These are phyloP conservation scores for Prunus fruticosa DNA, from an alignment of 306 rosid species.

Conservation along the genomic window DNA sequence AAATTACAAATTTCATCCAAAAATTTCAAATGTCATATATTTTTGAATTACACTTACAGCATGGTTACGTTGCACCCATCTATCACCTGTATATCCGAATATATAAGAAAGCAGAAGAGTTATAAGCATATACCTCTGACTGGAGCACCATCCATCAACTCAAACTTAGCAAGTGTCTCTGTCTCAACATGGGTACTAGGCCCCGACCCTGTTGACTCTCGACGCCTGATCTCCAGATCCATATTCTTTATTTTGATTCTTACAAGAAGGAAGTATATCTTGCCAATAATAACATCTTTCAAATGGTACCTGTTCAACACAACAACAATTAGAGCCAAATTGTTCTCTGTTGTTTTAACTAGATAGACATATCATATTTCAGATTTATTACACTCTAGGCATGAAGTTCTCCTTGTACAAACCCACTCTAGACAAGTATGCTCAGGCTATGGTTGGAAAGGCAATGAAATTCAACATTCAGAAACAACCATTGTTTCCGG, in stretches of 20 bases:
- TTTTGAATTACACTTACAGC: not conserved
- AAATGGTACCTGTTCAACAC: constrained; percentile 74
- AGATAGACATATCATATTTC: not conserved
- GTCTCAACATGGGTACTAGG: constrained; percentile 97
- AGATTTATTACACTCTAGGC: not conserved
- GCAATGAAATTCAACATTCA: not conserved
- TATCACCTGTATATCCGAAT: not conserved
- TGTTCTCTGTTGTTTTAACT: not conserved
- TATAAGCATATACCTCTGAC: constrained; percentile 71
- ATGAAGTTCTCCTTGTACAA: not conserved
- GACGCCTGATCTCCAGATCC: constrained; percentile 96
- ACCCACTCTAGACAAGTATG: not conserved
- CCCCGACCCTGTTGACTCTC: constrained; percentile 99
- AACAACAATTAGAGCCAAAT: constrained; percentile 11
- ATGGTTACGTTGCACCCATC: not conserved
- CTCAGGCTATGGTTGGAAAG: not conserved
- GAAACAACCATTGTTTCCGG: constrained; percentile 9
- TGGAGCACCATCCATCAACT: constrained; percentile 99
- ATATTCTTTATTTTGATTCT: constrained; percentile 98
- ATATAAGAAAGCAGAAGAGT: not conserved
- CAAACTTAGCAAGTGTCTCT: constrained; percentile 95
- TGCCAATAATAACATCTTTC: constrained; percentile 93
- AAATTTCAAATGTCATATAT: not conserved
- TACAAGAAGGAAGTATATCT: constrained; percentile 94
- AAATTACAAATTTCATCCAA: not conserved